Percentiles rank a stretch among this genome's conserved stretches.
Evolutionary conservation across 495 filamentous ascomycete species (phyloP).

Genomic region (Entonaema liquescens): DNA sequence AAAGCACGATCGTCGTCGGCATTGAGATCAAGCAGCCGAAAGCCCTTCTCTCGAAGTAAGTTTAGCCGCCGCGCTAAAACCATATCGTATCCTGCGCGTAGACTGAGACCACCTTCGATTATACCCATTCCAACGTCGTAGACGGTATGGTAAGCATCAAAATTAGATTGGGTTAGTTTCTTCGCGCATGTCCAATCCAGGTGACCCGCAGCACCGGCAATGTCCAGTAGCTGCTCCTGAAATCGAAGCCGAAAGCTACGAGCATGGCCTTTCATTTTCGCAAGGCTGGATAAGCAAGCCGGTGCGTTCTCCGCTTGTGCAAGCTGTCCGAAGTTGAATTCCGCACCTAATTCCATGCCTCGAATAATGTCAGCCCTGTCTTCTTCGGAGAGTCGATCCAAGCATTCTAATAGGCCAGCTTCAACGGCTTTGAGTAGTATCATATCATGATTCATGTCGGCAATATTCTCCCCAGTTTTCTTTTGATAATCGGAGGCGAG

Average conservation of each 20-base stretch:
- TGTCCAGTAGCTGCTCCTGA: slow-evolving; percentile 51
- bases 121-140: slow-evolving; percentile 46
- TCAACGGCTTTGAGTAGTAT: slow-evolving; percentile 49
- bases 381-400: slow-evolving; percentile 37
- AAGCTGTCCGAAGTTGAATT: slow-evolving; percentile 55
- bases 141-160: slow-evolving; percentile 45
- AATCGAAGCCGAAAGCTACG: slow-evolving; percentile 50
- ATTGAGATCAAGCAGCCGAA: slow-evolving; percentile 41
- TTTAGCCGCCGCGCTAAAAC: slow-evolving; percentile 44
- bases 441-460: slow-evolving; percentile 47
- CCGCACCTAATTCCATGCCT: slow-evolving; percentile 56
- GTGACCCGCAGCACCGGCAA: slow-evolving; percentile 52
- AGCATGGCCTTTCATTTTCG: slow-evolving; percentile 35
- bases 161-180: slow-evolving; percentile 48
- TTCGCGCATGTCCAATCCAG: slow-evolving; percentile 50
- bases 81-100: slow-evolving; percentile 49
- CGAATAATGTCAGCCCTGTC: slow-evolving; percentile 48
- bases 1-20: slow-evolving; percentile 45
- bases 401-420: slow-evolving; percentile 39
- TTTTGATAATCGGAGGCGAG: slow-evolving; percentile 43
- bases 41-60: slow-evolving; percentile 35
- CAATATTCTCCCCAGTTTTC: slow-evolving; percentile 41
- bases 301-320: slow-evolving; percentile 54
- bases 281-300: slow-evolving; percentile 40
- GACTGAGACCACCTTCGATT: slow-evolving; percentile 25